A percentile compares a stretch with the other conserved stretches of the same genome.
Evolutionary conservation across 2,329 filamentous ascomycete species (phyloP).

Genomic region (Cryphonectria carpinicola): DNA sequence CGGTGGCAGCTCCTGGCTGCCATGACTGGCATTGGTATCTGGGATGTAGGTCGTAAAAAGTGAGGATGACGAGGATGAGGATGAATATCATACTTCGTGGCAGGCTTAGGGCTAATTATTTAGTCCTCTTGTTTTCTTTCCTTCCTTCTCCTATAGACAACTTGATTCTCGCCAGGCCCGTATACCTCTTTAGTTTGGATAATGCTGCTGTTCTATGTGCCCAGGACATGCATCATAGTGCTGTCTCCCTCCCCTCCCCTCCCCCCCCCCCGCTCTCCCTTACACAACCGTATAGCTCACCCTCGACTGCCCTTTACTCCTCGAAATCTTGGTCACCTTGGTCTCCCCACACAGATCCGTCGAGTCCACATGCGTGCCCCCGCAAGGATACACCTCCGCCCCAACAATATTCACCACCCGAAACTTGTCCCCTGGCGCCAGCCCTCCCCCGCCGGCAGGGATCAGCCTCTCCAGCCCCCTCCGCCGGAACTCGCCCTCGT

Average conservation of each 20-base stretch:
- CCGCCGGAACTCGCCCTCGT: constrained; percentile 61
- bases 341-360: constrained; percentile 64
- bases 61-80: neutral
- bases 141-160: neutral
- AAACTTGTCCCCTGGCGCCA: constrained; percentile 56
- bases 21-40: constrained; percentile 17
- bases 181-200: neutral
- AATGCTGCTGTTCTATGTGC: neutral
- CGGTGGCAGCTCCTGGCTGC: constrained; percentile 13
- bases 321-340: constrained; percentile 68
- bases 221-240: too few species aligned
- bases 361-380: constrained; percentile 71
- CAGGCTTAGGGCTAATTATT: neutral
- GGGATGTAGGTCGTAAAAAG: neutral
- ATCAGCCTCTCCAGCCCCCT: constrained; percentile 60
- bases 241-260: neutral
- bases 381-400: constrained; percentile 73
- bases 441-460: constrained; percentile 49
- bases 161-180: neutral
- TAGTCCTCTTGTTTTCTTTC: too few species aligned
- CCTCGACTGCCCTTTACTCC: constrained; percentile 65
- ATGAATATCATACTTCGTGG: neutral
- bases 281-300: constrained; percentile 50
- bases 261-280: too few species aligned
- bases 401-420: constrained; percentile 72